phyloP scores from a whole-genome alignment of 306 rosid species.

The Prunus mume region DNA sequence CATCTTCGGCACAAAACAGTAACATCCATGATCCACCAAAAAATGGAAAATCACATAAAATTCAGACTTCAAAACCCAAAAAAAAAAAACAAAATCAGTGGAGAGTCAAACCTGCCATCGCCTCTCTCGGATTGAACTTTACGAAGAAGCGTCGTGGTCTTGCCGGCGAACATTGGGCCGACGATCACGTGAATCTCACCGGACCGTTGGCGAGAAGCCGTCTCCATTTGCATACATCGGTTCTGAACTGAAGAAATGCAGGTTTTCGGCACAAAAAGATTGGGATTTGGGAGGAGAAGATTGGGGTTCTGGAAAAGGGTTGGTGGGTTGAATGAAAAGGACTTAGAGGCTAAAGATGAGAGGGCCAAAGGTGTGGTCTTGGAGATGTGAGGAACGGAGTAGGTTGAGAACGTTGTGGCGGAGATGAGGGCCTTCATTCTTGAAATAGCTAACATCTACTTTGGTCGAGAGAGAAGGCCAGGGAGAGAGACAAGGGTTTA shows the following conservation, averaged over 20 bases:
- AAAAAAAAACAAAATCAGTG: background rate
- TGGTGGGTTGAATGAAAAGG: constrained; percentile 12
- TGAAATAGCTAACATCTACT: constrained; percentile 27
- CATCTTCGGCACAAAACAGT: background rate
- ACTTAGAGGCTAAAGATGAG: constrained; percentile 33
- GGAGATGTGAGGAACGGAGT: constrained; percentile 35
- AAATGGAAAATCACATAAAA: background rate
- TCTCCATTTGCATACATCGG: constrained; percentile 34
- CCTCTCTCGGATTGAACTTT: constrained; percentile 63
- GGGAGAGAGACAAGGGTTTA: constrained; percentile 22
- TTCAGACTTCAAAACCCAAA: background rate
- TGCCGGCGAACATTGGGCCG: constrained; percentile 97
- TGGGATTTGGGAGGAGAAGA: constrained; percentile 35
- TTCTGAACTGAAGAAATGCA: constrained; percentile 27
- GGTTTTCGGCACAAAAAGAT: constrained; percentile 19
- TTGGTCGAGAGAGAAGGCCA: background rate
- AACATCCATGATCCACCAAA: background rate
- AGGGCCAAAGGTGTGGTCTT: constrained; percentile 34
- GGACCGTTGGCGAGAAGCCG: constrained; percentile 33
- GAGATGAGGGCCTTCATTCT: constrained; percentile 57
- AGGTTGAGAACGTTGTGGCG: constrained; percentile 50
- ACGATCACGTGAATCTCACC: constrained; percentile 87
- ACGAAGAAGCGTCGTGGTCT: constrained; percentile 76
- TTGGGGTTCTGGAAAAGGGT: constrained; percentile 20
- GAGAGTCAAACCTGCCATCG: constrained; percentile 61